A percentile compares a stretch with the other conserved stretches of the same genome.
Evolutionary conservation across 305 asterid genomes (phyloP).

Genomic region (Fraxinus paxiana): DNA sequence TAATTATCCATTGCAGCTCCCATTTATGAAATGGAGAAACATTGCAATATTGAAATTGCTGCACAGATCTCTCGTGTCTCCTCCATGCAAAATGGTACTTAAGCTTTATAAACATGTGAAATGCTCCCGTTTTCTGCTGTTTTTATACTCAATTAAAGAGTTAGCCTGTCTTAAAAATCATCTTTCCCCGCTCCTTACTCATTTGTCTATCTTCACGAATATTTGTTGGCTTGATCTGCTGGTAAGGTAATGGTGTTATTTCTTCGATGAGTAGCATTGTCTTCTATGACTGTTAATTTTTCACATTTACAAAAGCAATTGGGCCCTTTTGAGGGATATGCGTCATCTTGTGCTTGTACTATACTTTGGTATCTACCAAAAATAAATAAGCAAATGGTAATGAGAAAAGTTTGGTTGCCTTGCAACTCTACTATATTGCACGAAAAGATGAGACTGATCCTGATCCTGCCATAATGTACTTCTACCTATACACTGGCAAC

Average conservation of each 20-base stretch:
- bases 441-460: background rate
- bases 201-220: slow-evolving; percentile 8
- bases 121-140: background rate
- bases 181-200: background rate
- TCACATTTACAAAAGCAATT: background rate
- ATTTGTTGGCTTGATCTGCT: background rate
- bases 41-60: slow-evolving; percentile 89
- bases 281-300: background rate
- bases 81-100: slow-evolving; percentile 63
- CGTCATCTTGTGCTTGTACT: background rate
- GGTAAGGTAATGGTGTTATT: background rate
- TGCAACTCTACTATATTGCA: background rate
- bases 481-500: background rate
- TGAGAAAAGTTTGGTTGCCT: background rate
- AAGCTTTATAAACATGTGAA: slow-evolving; percentile 12
- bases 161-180: background rate
- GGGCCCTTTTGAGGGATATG: background rate
- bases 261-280: background rate
- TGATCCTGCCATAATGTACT: background rate
- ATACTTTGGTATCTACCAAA: background rate
- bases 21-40: slow-evolving; percentile 91
- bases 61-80: slow-evolving; percentile 79
- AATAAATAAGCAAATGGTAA: background rate
- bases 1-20: slow-evolving; percentile 62
- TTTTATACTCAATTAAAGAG: background rate